Percentiles rank a stretch among this genome's conserved stretches.
phyloP scores from a whole-genome alignment of 2,329 filamentous ascomycete species.

The Fusarium sp. region DNA sequence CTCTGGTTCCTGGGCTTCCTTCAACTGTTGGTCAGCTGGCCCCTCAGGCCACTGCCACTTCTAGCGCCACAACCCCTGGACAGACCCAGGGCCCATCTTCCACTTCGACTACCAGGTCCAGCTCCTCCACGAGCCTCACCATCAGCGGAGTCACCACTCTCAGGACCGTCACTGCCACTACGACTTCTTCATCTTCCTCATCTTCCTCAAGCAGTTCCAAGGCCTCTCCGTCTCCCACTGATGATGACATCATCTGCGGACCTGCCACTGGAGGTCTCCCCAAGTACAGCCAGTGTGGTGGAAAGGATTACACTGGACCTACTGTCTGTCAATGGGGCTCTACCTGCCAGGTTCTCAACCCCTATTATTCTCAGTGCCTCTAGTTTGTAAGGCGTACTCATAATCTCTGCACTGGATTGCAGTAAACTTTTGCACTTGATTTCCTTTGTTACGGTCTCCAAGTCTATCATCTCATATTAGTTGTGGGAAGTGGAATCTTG shows the following conservation, averaged over 20 bases:
- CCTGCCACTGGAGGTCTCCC: slow-evolving; percentile 30
- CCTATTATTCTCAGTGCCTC: slow-evolving; percentile 36
- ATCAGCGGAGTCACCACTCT: slow-evolving; percentile 16
- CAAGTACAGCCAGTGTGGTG: slow-evolving; percentile 40
- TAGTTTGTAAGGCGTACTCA: slow-evolving; percentile 4
- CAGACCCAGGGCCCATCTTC: not conserved
- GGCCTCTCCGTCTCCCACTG: not conserved
- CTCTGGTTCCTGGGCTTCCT: slow-evolving; percentile 36
- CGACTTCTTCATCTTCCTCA: not conserved
- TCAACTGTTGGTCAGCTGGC: slow-evolving; percentile 25
- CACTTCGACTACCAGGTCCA: not conserved
- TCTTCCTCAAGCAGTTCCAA: slow-evolving; percentile 2
- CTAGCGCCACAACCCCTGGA: slow-evolving; percentile 35
- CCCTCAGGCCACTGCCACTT: slow-evolving; percentile 26
- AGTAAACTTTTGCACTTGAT: not conserved
- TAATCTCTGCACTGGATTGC: not conserved
- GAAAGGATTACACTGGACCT: slow-evolving; percentile 4
- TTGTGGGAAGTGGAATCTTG: not conserved
- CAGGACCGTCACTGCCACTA: slow-evolving; percentile 15
- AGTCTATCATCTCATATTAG: not conserved
- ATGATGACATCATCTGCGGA: slow-evolving; percentile 32
- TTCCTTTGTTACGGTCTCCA: not conserved
- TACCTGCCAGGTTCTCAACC: slow-evolving; percentile 23
- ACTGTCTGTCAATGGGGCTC: slow-evolving; percentile 31
- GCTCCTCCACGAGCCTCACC: not conserved